Base-by-base conservation (phyloP, 1,139 yeast genomes). In the Starmera stellimalicola region DNA sequence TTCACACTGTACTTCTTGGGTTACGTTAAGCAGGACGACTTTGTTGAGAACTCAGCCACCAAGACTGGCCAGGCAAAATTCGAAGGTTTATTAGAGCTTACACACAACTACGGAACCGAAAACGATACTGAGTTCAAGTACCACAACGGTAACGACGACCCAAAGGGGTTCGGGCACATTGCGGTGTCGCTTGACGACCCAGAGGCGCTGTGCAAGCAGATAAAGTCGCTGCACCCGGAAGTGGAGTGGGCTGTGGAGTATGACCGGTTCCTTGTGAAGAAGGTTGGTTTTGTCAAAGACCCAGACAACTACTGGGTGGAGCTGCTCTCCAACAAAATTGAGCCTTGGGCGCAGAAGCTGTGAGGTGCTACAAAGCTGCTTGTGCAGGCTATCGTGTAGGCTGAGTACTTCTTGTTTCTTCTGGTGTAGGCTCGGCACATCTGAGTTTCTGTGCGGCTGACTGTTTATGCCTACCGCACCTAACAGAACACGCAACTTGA, bases 31-130 rank as follows among this genome's bases (percentile, higher is more conserved):
- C 51, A 51, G 20, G 47, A 41, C 1, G 44, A 49, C 17, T 54
- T 51, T 26, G 63, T 57, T 33, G 64, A 68, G 25, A 37, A 44
- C 29, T 55, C 65, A 16, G 37, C 59, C 33, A 44, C 52, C 4
- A 48, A 47, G 30, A 42, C 34, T 3, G 50, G 45, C 1, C 69
- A 63, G 48, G 57, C 68, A 23, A 45, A 53, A 30, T 62, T 73
- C 38, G 83, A 83, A 54, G 79, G 91, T 18, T 58, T 91, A 8
- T 59, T 91, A 34, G 98, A 91, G 60, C 67, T 91, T 52, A 88
- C 97, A 31, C 93, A 85, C 63, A 91, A 91, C 61, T 87, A 85
- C 78, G 98, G 97, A 19, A 83, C 97, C 14, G 98, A 91, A 54
- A 52, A 63, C 18, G 95, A 88, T 42, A 66, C 70, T 10, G 67